phyloP scores from a whole-genome alignment of 371 early-diverging fungal genomes.

The Lichtheimia ramosa region DNA sequence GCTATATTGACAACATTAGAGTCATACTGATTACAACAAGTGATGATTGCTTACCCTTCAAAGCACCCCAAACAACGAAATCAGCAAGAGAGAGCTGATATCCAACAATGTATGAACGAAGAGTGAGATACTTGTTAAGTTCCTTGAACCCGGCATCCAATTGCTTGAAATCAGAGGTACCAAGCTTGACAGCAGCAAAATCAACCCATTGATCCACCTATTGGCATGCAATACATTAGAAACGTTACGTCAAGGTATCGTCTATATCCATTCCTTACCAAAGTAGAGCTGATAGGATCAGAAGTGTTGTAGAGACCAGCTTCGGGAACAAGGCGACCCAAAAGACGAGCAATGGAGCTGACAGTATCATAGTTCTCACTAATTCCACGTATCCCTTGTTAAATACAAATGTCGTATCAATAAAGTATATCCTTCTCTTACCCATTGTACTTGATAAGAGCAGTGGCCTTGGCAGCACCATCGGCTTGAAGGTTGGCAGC shows the following conservation, averaged over 20 bases:
- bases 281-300: slow-evolving; percentile 43
- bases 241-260: neutral
- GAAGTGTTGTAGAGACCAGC: slow-evolving; percentile 38
- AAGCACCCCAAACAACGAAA: slow-evolving; percentile 84
- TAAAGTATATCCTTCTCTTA: slow-evolving; percentile 9
- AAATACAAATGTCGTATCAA: too few species aligned
- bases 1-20: slow-evolving; percentile 24
- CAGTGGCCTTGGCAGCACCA: slow-evolving; percentile 33
- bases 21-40: neutral
- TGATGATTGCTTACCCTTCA: slow-evolving; percentile 57
- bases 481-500: slow-evolving; percentile 38
- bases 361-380: slow-evolving; percentile 44
- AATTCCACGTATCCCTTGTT: neutral
- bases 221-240: neutral
- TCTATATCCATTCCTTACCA: slow-evolving; percentile 19
- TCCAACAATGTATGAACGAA: slow-evolving; percentile 84
- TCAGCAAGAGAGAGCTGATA: slow-evolving; percentile 83
- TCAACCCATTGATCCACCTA: slow-evolving; percentile 69
- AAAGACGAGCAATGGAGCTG: slow-evolving; percentile 43
- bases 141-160: slow-evolving; percentile 66
- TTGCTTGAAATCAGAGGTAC: slow-evolving; percentile 70
- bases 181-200: slow-evolving; percentile 60
- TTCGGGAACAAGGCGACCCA: slow-evolving; percentile 41
- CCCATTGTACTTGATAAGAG: slow-evolving; percentile 40
- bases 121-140: slow-evolving; percentile 74